These are phyloP conservation scores for Eremomyces bilateralis DNA, from an alignment of 495 filamentous ascomycete genomes.

Conservation along the genomic window DNA sequence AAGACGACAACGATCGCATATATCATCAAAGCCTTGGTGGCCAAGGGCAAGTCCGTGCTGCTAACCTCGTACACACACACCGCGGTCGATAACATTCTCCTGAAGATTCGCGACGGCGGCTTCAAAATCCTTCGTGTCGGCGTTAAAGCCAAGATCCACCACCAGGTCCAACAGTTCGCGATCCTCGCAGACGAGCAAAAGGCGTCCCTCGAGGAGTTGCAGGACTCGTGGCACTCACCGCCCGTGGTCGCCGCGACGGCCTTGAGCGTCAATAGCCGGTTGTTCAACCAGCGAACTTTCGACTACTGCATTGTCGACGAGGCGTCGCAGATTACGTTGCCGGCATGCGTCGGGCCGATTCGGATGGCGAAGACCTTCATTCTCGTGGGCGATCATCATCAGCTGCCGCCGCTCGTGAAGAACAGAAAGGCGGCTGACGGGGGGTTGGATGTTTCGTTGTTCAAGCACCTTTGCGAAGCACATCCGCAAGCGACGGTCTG, in stretches of 20 bases:
- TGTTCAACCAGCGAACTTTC: constrained; percentile 77
- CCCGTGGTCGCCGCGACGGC: constrained; percentile 90
- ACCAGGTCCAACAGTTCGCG: constrained; percentile 65
- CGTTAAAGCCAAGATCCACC: constrained; percentile 59
- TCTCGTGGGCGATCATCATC: constrained; percentile 88
- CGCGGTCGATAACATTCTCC: constrained; percentile 88
- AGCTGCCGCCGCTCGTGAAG: constrained; percentile 83
- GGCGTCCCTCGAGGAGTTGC: constrained; percentile 60
- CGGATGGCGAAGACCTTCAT: constrained; percentile 86
- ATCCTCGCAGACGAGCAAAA: constrained; percentile 49
- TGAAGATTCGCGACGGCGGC: constrained; percentile 64
- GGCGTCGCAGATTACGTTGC: constrained; percentile 90
- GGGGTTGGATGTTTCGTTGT: constrained; percentile 79
- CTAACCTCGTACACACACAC: constrained; percentile 92
- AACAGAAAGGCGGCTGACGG: constrained; percentile 70
- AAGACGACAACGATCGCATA: constrained; percentile 97
- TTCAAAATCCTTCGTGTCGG: constrained; percentile 72
- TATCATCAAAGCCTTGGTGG: constrained; percentile 78
- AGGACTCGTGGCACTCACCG: constrained; percentile 55
- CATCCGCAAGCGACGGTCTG: constrained; percentile 75
- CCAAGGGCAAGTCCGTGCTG: constrained; percentile 77
- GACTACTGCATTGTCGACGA: constrained; percentile 98
- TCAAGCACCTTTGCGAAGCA: constrained; percentile 73
- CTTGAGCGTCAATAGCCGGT: constrained; percentile 64
- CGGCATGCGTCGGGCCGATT: constrained; percentile 82